These are phyloP conservation scores for Ceratocystis smalleyi DNA, from an alignment of 2,329 filamentous ascomycete species.

Conservation along the genomic window DNA sequence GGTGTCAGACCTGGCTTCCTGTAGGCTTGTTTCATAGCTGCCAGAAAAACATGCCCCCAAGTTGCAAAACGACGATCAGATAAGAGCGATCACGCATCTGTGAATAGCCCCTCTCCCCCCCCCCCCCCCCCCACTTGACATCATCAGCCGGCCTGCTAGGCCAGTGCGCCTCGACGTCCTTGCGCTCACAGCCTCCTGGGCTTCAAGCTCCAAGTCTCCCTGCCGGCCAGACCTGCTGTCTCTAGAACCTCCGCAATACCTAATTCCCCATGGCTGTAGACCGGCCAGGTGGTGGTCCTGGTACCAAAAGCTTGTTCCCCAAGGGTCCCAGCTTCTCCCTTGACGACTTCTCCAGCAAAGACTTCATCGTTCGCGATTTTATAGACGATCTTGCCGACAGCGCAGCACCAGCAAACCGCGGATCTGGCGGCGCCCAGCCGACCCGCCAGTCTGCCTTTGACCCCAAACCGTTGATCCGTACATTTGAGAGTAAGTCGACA, in stretches of 20 bases:
- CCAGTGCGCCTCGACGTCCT: background rate
- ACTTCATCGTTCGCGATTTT: constrained; percentile 97
- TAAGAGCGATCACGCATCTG: background rate
- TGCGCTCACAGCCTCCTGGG: background rate
- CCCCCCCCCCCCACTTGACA: background rate
- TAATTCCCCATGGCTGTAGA: constrained; percentile 9
- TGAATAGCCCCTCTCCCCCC: background rate
- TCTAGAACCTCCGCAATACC: background rate
- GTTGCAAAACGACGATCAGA: background rate
- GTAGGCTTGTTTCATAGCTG: background rate
- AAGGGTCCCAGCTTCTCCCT: constrained; percentile 71
- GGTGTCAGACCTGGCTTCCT: background rate
- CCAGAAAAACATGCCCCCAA: background rate
- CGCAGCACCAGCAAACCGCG: constrained; percentile 62
- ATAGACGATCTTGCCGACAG: constrained; percentile 82
- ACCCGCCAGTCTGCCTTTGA: constrained; percentile 53
- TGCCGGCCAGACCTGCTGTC: background rate
- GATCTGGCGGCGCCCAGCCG: constrained; percentile 42
- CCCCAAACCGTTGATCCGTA: constrained; percentile 88
- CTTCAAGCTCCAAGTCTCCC: background rate
- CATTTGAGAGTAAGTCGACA: constrained; percentile 56
- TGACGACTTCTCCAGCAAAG: constrained; percentile 73
- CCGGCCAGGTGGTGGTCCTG: constrained; percentile 28
- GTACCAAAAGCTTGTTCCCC: constrained; percentile 54
- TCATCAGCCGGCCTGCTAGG: background rate